Base-by-base conservation (phyloP, 768 basidiomycete species). In the Kwoniella pini region DNA sequence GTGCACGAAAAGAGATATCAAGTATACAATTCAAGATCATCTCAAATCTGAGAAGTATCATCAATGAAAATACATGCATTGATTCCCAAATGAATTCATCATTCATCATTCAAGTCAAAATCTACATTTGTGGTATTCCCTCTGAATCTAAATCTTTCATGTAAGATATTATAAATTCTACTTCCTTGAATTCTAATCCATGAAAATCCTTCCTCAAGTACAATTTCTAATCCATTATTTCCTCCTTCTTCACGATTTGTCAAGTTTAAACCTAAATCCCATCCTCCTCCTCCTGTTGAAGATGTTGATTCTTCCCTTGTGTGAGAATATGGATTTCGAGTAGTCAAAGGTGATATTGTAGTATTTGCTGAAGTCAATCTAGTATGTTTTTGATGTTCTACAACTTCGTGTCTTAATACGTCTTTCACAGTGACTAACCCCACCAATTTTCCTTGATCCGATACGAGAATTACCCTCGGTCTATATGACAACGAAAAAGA, bases 381-480 rank as follows among this genome's bases (percentile, higher is more conserved):
- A 11, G 51, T 28, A 58, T 63, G 63, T 21, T 51, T 28, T 39
- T 76, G 75, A 52, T 78, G 78, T 62, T 75, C 70, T 5, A 77
- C 73, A 22, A 82, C 80, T 58, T 89, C 95, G 72, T 94, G 91
- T 53, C 87, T 87, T 15, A 99, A 80, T 3, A 97, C 91, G 71
- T 99, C 96, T 76, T 99, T 99, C 46, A 98, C 90, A 0, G 94
- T 97, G 33, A 97, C 86, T 27, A 99, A 81, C 0, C 96, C 96
- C 9, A 83, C 84, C 11, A 99, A 82, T 31, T 81, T 79, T 10
- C 95, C 95, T 69, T 88, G 85, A 59, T 91, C 85, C 74, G 92
- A 91, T 3, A 98, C 92, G 13, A 98, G 83, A 57, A 99, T 95
- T n/a, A 95, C 90, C 26, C 94, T 88, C 0, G 96, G 96, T 7